Conservation (phyloP, 768 basidiomycete genomes). For the Candolleomyces eurysporus region DNA sequence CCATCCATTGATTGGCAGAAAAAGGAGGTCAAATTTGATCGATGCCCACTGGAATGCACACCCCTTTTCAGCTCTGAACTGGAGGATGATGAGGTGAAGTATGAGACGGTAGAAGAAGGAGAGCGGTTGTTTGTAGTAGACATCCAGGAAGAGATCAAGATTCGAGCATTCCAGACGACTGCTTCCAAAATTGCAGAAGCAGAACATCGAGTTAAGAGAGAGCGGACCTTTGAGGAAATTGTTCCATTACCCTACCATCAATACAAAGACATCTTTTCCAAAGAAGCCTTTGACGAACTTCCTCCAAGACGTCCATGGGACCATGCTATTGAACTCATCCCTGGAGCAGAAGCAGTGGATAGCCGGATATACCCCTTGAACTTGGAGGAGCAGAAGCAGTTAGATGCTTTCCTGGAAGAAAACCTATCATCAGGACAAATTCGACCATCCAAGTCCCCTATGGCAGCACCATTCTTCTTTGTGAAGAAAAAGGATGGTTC, state of each 20-base stretch:
- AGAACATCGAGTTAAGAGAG: neutral
- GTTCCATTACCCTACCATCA: neutral
- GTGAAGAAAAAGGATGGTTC: slow-evolving; percentile 35
- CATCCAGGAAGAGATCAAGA: neutral
- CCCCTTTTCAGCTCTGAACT: neutral
- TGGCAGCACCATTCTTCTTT: slow-evolving; percentile 23
- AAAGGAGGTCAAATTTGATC: neutral
- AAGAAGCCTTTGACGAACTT: neutral
- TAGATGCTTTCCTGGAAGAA: neutral
- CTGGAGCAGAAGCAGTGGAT: neutral
- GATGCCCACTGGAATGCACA: neutral
- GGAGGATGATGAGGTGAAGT: neutral
- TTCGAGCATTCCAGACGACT: neutral
- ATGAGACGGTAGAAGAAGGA: neutral
- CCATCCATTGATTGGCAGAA: neutral
- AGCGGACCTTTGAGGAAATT: neutral
- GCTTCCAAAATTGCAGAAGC: neutral
- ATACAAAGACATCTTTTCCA: neutral
- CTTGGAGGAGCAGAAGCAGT: neutral
- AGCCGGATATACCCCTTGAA: neutral
- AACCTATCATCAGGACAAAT: slow-evolving; percentile 11
- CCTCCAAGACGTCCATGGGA: neutral
- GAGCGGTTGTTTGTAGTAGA: neutral
- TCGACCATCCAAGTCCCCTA: slow-evolving; percentile 17
- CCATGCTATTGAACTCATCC: neutral